Percentiles rank a stretch among this genome's conserved stretches.
phyloP scores from a whole-genome alignment of 441 rosid species.

The Syzygium malaccense region DNA sequence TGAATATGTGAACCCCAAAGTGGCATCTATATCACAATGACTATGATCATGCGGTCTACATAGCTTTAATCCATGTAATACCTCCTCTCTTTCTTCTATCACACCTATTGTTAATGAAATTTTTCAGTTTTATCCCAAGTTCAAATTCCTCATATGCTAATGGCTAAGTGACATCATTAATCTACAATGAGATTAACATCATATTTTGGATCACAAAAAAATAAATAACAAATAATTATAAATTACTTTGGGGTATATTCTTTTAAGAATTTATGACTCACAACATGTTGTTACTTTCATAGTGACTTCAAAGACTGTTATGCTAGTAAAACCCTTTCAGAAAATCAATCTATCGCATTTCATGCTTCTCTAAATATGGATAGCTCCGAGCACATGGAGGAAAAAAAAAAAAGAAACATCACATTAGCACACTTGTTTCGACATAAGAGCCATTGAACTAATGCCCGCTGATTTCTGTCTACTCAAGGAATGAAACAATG shows the following conservation, averaged over 20 bases:
- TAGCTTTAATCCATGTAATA: neutral
- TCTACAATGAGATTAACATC: no score
- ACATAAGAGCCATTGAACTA: neutral
- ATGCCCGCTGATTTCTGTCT: neutral
- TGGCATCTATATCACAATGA: neutral
- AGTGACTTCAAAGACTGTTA: no score
- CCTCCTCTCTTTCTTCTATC: neutral
- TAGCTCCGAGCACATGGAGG: neutral
- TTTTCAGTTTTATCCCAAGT: neutral
- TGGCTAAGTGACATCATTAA: no score
- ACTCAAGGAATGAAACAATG: neutral
- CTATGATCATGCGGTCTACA: neutral
- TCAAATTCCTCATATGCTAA: neutral
- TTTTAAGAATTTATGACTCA: no score
- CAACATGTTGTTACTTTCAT: no score
- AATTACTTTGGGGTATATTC: no score
- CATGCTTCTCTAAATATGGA: neutral
- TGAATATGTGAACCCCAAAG: neutral
- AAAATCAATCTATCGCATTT: neutral
- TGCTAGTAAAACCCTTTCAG: neutral
- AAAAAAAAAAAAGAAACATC: neutral
- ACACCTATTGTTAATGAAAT: neutral
- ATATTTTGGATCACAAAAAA: no score
- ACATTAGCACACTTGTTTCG: neutral
- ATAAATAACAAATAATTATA: no score